A percentile compares a stretch with the other conserved stretches of the same genome.
phyloP scores from a whole-genome alignment of 1,284 basidiomycete species.

The Tilletia horrida region DNA sequence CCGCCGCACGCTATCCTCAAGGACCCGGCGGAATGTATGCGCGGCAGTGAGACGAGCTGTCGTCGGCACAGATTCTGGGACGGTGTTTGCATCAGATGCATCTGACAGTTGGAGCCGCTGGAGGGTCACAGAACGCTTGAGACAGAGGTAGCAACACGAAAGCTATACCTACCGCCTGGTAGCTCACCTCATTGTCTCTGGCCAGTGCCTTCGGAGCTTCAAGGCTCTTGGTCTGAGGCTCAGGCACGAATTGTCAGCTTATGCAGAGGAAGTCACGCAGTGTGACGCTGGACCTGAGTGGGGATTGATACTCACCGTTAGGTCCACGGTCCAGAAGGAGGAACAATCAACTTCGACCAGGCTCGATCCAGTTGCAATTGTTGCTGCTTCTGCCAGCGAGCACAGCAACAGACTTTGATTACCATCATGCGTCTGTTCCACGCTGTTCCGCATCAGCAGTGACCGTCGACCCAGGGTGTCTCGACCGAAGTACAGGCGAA shows the following conservation, averaged over 20 bases:
- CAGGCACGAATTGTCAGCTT: too few species aligned
- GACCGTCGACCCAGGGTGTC: constrained; percentile 90
- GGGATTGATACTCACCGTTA: constrained; percentile 37
- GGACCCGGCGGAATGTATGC: constrained; percentile 47
- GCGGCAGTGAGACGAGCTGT: constrained; percentile 14
- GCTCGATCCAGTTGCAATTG: constrained; percentile 57
- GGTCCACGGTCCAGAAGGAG: constrained; percentile 62
- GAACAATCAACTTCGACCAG: constrained; percentile 68
- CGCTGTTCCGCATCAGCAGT: constrained; percentile 64
- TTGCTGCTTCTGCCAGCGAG: constrained; percentile 65
- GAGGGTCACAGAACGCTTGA: background rate
- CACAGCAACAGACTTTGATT: constrained; percentile 63
- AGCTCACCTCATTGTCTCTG: too few species aligned
- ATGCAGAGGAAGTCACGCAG: too few species aligned
- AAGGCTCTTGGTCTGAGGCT: too few species aligned
- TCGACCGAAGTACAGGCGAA: constrained; percentile 70
- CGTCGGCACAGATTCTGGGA: background rate
- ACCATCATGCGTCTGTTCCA: constrained; percentile 56
- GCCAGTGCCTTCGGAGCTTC: too few species aligned
- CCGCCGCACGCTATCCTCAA: constrained; percentile 56
- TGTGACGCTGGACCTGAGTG: too few species aligned
- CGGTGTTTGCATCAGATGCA: background rate
- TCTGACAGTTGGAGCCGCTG: background rate
- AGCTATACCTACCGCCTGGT: too few species aligned
- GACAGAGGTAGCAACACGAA: too few species aligned